phyloP scores from a whole-genome alignment of 2,329 filamentous ascomycete genomes.

The Biscogniauxia mediterranea region DNA sequence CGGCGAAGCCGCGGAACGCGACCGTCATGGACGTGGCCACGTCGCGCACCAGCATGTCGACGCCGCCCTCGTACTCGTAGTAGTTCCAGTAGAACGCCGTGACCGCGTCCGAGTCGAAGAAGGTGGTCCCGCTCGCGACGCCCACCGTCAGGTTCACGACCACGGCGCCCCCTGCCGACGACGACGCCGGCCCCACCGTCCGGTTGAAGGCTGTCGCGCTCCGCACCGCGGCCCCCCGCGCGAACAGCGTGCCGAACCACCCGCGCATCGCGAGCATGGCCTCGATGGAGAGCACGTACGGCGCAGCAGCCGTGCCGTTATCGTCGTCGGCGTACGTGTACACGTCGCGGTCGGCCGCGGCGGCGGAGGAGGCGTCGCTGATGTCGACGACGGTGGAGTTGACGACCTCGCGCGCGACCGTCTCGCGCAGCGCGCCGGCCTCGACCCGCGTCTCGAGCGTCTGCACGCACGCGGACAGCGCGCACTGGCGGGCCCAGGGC shows the following conservation, averaged over 20 bases:
- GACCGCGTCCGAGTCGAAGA: constrained; percentile 37
- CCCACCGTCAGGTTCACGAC: constrained; percentile 35
- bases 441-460: constrained; percentile 25
- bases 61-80: constrained; percentile 35
- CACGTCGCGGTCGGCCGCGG: constrained; percentile 21
- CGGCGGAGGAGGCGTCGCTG: constrained; percentile 15
- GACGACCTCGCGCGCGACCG: constrained; percentile 13
- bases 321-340: constrained; percentile 8
- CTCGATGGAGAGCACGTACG: constrained; percentile 27
- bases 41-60: constrained; percentile 36
- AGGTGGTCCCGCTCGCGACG: constrained; percentile 32
- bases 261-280: constrained; percentile 32
- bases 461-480: constrained; percentile 31
- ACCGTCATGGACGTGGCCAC: constrained; percentile 36
- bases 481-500: constrained; percentile 34
- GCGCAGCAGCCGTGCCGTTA: constrained; percentile 6
- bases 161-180: constrained; percentile 13
- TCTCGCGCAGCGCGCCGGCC: constrained; percentile 31
- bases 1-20: constrained; percentile 32
- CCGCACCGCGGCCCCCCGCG: constrained; percentile 29
- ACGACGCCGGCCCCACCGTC: too few species aligned
- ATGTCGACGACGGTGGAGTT: constrained; percentile 30
- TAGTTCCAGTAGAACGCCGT: constrained; percentile 41
- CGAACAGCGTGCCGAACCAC: constrained; percentile 33
- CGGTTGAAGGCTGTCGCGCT: constrained; percentile 26